Base-by-base conservation (phyloP, 805 yeast genomes). In the Cyberlindnera maclurae region DNA sequence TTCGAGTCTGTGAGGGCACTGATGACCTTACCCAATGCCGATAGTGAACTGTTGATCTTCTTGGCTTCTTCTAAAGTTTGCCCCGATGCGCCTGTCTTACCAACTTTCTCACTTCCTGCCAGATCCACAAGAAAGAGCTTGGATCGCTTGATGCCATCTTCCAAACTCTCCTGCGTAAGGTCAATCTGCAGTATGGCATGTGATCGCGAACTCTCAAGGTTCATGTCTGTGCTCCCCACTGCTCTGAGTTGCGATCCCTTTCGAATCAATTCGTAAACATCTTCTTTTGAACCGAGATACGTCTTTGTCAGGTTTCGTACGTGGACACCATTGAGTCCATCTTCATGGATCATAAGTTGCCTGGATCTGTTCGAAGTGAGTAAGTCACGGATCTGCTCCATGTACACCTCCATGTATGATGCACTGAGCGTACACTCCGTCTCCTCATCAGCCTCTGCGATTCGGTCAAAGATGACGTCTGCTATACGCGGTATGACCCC, bases 21-120 rank as follows among this genome's bases (percentile, higher is more conserved):
- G 31, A 88, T 85, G 12, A 87, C 94, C 57, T 79, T 77, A 4
- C 95, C 95, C 40, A 88, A 65, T 0, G 88, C 72, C 5, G 87
- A 77, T 29, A 86, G 67, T 1, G 95, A 83, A 31, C 77, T 71
- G 58, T 88, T 89, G 50, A 88, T 82, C 44, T 81, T 84, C 52
- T 83, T 83, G 1, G 95, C 87, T 50, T 88, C 96, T 54, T 86
- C 89, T 7, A 83, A 62, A 2, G 79, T 70, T 48, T 76, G 77
- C 1, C 93, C 93, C 0, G 75, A 59, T 1, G 89, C 90, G 3
- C 93, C 90, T 0, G 93, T 77, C 46, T 78, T 81, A 41, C 77
- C 77, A 29, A 80, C 76, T 56, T 79, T 83, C 58, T 89, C 96
- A 16, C 90, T 79, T 5, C 96, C 95, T 0, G 95, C 95, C 46